Base-by-base conservation (phyloP, 2,329 filamentous ascomycete species). In the Grosmannia huntii region DNA sequence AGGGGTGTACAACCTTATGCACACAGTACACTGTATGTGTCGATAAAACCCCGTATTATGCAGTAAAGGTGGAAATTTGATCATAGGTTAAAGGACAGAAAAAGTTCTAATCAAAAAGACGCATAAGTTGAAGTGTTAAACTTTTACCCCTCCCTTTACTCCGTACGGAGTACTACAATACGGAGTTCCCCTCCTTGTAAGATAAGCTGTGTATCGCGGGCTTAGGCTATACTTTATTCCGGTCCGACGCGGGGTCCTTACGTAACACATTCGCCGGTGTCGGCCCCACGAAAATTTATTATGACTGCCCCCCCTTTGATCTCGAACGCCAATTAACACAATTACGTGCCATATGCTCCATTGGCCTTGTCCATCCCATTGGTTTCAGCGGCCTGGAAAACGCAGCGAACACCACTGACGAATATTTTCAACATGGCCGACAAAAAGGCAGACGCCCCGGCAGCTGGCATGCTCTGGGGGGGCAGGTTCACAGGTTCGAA, bases 401-500 rank as follows among this genome's bases (percentile, higher is more conserved):
- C 46, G 46, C 46, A 48, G 12, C 46, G 46, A 25, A 48, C 46
- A 7, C 46, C n/a, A 23, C 46, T 33, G 27, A 33, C 50, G 28
- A 52, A 36, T 52, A 31, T 36, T 36, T 52, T 28, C 46, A 52
- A 52, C 50, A 52, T 52, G 50, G 50, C 50, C 50, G 50, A 52
- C 27, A 52, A 52, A 52, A 52, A 52, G 50, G 50, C 50, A 28
- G 50, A 52, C 27, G 50, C 50, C 27, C 50, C 50, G 50, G 50
- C 50, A 52, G 50, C 50, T 33, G 50, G 50, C 16, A 69, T 72
- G 63, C 66, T 68, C 46, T 67, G 56, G 76, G 75, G 74, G 62
- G 75, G 76, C 61, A 71, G 75, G 60, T 79, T 80, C 64, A 78
- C 75, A 59, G 74, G 75, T 77, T 50, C 23, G 48, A 50, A 28